Conservation (phyloP, 2,329 filamentous ascomycete genomes). For the Rhinocladiella mackenziei region DNA sequence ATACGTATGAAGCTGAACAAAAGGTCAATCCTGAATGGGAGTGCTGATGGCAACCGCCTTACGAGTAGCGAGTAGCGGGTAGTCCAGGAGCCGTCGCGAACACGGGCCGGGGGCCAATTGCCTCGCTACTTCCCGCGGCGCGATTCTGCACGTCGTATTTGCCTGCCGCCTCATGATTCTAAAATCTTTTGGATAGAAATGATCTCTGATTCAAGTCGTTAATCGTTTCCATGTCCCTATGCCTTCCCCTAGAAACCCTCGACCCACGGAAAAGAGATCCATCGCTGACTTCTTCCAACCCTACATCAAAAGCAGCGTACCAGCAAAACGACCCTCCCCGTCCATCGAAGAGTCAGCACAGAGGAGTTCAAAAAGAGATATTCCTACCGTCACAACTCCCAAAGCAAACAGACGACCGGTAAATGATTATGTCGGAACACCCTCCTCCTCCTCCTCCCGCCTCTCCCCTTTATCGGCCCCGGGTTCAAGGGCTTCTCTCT, state of each 20-base stretch:
- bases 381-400: conserved; percentile 8
- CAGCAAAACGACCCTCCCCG: conserved; percentile 29
- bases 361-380: conserved; percentile 7
- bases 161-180: not conserved
- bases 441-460: conserved; percentile 2
- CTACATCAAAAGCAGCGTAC: conserved; percentile 32
- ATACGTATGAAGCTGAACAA: too few species aligned
- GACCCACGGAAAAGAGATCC: conserved; percentile 14
- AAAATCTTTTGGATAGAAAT: not conserved
- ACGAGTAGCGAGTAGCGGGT: too few species aligned
- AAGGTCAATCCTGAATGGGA: too few species aligned
- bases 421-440: conserved; percentile 4
- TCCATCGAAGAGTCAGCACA: conserved; percentile 11
- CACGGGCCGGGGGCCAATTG: too few species aligned
- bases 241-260: conserved; percentile 17
- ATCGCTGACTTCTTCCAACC: conserved; percentile 46
- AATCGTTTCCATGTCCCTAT: too few species aligned
- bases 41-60: too few species aligned
- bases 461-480: conserved; percentile 11
- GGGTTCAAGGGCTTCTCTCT: conserved; percentile 15
- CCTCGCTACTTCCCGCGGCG: too few species aligned
- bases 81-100: too few species aligned
- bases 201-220: too few species aligned
- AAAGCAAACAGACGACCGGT: conserved; percentile 5
- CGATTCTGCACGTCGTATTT: too few species aligned